phyloP scores from a whole-genome alignment of 805 yeast species.

The Saturnispora gosingensis region DNA sequence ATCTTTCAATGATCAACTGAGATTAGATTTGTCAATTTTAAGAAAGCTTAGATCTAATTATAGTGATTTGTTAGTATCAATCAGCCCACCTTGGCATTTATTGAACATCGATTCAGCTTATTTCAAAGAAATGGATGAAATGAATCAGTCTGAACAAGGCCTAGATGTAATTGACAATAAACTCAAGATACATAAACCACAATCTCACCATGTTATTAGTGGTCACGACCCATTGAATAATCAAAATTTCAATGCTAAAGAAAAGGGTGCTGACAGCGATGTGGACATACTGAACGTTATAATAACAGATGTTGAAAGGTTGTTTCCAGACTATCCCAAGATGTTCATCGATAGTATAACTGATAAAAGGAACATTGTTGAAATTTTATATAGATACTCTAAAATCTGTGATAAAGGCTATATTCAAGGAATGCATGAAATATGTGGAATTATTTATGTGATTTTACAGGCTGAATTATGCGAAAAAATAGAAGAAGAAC shows the following conservation, averaged over 20 bases:
- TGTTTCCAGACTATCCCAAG: slow-evolving; percentile 36
- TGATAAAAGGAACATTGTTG: slow-evolving; percentile 28
- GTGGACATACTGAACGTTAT: slow-evolving; percentile 34
- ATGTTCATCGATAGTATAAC: slow-evolving; percentile 22
- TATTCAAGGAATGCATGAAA: slow-evolving; percentile 48
- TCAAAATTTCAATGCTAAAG: background rate
- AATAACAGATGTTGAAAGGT: slow-evolving; percentile 42
- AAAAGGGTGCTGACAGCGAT: slow-evolving; percentile 17
- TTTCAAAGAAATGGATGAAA: slow-evolving; percentile 13
- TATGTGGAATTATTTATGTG: slow-evolving; percentile 39
- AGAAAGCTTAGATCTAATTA: slow-evolving; percentile 16
- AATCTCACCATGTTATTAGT: background rate
- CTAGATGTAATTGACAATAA: slow-evolving; percentile 20
- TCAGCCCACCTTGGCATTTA: slow-evolving; percentile 29
- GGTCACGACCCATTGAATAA: slow-evolving; percentile 10
- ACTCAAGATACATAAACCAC: slow-evolving; percentile 7
- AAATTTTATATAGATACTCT: slow-evolving; percentile 40
- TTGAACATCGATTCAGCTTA: slow-evolving; percentile 21
- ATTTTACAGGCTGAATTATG: slow-evolving; percentile 32
- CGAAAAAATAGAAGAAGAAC: slow-evolving; percentile 13
- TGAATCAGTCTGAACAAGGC: background rate
- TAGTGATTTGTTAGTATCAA: slow-evolving; percentile 15
- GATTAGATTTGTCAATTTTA: slow-evolving; percentile 15
- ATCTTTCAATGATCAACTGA: slow-evolving; percentile 8
- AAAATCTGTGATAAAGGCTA: slow-evolving; percentile 33